Conservation (phyloP, 306 rosid species). For the Parietaria judaica region DNA sequence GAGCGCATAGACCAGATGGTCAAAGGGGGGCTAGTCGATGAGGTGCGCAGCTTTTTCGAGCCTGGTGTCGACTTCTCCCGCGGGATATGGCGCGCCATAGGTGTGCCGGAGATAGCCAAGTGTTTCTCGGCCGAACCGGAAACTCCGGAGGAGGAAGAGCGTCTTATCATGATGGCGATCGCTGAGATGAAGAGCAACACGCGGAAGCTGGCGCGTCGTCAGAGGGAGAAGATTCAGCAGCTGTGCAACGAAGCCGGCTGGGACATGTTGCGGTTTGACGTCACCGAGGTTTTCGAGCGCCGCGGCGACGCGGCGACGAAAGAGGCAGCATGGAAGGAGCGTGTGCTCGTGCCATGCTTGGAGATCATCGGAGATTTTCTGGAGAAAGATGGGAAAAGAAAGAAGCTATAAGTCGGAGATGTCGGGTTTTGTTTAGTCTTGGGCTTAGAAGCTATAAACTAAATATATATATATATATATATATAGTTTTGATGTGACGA, state of each 20-base stretch:
- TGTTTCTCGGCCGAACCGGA: constrained; percentile 9
- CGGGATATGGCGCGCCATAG: constrained; percentile 23
- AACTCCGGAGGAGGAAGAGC: neutral
- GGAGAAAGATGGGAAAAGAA: too few relatives aligned
- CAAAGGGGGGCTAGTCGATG: constrained; percentile 22
- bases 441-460: too few relatives aligned
- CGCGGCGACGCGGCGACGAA: constrained; percentile 1
- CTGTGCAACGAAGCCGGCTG: constrained; percentile 18
- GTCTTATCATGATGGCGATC: neutral
- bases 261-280: constrained; percentile 23
- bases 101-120: constrained; percentile 18
- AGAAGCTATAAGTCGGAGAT: too few relatives aligned
- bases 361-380: neutral
- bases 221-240: constrained; percentile 14
- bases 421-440: too few relatives aligned
- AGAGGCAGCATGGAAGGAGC: constrained; percentile 16
- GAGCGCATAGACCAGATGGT: constrained; percentile 30
- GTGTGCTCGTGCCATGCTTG: constrained; percentile 22
- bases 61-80: constrained; percentile 11
- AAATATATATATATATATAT: too few relatives aligned
- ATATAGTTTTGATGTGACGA: too few relatives aligned
- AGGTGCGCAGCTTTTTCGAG: constrained; percentile 11
- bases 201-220: constrained; percentile 3
- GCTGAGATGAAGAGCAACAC: constrained; percentile 20
- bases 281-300: constrained; percentile 13